phyloP scores from a whole-genome alignment of 495 filamentous ascomycete genomes.

The Neurospora sp. region DNA sequence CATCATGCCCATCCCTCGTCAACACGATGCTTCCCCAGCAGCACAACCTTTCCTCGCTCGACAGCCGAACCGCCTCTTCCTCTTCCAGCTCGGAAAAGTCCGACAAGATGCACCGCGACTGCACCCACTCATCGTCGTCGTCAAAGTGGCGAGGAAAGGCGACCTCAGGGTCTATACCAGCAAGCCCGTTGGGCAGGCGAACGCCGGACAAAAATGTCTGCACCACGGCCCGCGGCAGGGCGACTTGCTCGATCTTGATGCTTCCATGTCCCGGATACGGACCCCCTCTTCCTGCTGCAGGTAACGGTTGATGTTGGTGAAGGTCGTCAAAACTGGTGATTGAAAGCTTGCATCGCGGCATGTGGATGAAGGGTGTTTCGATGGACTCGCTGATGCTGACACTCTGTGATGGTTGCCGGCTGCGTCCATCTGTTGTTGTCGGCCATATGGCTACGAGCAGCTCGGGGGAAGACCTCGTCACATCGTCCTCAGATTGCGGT shows the following conservation, averaged over 20 bases:
- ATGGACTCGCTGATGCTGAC: background rate
- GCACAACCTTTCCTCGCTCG: constrained; percentile 13
- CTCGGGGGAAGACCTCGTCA: background rate
- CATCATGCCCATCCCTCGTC: background rate
- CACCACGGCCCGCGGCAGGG: constrained; percentile 11
- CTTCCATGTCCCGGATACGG: background rate
- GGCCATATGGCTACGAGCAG: constrained; percentile 2
- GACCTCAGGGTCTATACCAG: background rate
- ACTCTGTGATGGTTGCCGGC: background rate
- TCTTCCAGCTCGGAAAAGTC: constrained; percentile 19
- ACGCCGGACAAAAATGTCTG: constrained; percentile 9
- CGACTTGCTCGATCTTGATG: constrained; percentile 11
- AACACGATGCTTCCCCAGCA: constrained; percentile 20
- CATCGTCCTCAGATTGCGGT: background rate
- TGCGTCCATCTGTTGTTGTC: background rate
- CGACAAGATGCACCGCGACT: constrained; percentile 17
- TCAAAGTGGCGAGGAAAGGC: constrained; percentile 13
- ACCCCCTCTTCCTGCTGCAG: background rate
- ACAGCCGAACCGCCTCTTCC: constrained; percentile 12
- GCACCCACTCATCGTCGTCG: constrained; percentile 21
- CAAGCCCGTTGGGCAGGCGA: background rate
- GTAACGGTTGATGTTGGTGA: background rate
- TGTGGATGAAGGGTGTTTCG: constrained; percentile 12
- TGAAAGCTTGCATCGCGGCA: constrained; percentile 14
- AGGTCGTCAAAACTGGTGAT: constrained; percentile 1